Base-by-base conservation (phyloP, 805 yeast species). In the Starmerella tilneyi region DNA sequence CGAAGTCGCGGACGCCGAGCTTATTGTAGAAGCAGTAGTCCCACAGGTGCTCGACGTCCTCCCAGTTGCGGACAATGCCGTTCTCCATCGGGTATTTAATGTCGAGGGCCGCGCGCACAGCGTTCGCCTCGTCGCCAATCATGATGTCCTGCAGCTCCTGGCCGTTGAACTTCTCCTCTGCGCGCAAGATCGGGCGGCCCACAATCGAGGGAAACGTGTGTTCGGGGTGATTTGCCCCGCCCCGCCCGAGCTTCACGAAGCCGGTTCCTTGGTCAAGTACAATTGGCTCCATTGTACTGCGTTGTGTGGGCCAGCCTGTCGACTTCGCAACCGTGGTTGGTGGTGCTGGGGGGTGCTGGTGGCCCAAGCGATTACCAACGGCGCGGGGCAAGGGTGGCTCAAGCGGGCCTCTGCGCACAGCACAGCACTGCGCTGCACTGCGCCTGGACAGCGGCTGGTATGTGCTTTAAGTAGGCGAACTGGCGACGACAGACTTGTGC, bases 201-300 rank as follows among this genome's bases (percentile, higher is more conserved):
- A 92, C 97, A 55, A 92, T 84, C 19, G 96, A 86, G 12, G 97
- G 98, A 66, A 88, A 92, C 13, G 96, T 88, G 68, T 79, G 79
- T 64, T 92, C 97, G 23, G 98, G 98, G 72, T 88, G 88, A 68
- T 92, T 92, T 55, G 86, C 82, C 26, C 97, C 96, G 29, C 94
- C 96, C 59, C 95, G 77, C 48, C 98, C 98, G 56, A 89, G 84
- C 64, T 88, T 89, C 44, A 89, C 96, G 63, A 92, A 92, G 47
- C 98, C 98, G 41, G 98, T 92, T 69, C 98, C 98, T 70, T 92
- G 97, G 69, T 92, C 98, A 56, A 92, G 84, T 57, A 92, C 98
- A 51, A 57, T 57, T 30, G 60, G 60, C 47, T 57, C 40, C 51
- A 48, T 48, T 3, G 19, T 28, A 17, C 4, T 13, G 8, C 27